Evolutionary conservation across 768 basidiomycete genomes (phyloP).

Genomic region (Boletus eberwhitei): DNA sequence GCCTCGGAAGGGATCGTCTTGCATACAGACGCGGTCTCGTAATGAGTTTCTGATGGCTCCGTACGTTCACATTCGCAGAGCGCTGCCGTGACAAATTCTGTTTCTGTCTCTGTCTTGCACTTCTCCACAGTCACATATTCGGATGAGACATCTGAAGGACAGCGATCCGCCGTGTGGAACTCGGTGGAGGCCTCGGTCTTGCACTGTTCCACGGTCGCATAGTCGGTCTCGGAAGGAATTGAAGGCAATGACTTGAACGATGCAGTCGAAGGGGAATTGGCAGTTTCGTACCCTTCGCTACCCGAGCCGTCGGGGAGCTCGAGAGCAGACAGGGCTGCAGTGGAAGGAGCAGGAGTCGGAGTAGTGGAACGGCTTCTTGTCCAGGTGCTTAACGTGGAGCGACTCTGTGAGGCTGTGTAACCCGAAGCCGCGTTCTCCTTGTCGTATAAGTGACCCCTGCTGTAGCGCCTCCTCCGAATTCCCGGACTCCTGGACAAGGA

Average conservation of each 20-base stretch:
- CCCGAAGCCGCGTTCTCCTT: slow-evolving; percentile 50
- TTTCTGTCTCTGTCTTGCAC: slow-evolving; percentile 40
- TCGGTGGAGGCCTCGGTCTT: slow-evolving; percentile 41
- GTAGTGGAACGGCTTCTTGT: slow-evolving; percentile 33
- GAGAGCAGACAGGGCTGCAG: slow-evolving; percentile 24
- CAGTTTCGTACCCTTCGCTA: slow-evolving; percentile 50
- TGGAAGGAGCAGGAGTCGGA: slow-evolving; percentile 33
- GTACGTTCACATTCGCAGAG: slow-evolving; percentile 31
- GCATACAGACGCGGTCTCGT: slow-evolving; percentile 46
- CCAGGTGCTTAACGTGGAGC: slow-evolving; percentile 33
- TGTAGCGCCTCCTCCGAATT: slow-evolving; percentile 50
- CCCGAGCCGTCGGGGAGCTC: slow-evolving; percentile 36
- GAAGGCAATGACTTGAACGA: slow-evolving; percentile 59
- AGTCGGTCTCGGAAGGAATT: slow-evolving; percentile 55
- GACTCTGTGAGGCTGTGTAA: slow-evolving; percentile 33
- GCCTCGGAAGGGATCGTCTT: slow-evolving; percentile 36
- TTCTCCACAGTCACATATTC: slow-evolving; percentile 51
- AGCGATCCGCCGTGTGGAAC: slow-evolving; percentile 49
- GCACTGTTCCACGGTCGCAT: slow-evolving; percentile 41
- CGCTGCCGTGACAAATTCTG: slow-evolving; percentile 49
- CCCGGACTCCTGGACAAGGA: slow-evolving; percentile 56
- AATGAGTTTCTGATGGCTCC: slow-evolving; percentile 45
- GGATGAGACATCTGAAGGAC: slow-evolving; percentile 39
- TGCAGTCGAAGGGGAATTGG: slow-evolving; percentile 41
- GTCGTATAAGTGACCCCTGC: slow-evolving; percentile 42